These are phyloP conservation scores for Cercospora zeina DNA, from an alignment of 2,329 filamentous ascomycete genomes.

Conservation along the genomic window DNA sequence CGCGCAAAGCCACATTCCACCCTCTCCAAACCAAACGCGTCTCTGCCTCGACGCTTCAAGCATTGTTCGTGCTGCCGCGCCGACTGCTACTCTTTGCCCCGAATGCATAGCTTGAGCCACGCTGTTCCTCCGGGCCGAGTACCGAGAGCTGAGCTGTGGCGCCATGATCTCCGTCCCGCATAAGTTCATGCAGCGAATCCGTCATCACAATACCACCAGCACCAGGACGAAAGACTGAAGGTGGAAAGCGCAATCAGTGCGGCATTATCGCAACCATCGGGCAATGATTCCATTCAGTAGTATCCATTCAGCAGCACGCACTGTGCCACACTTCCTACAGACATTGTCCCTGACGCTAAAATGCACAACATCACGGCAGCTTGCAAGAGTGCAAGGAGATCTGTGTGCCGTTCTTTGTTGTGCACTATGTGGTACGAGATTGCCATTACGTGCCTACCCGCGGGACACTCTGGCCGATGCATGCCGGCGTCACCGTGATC, in stretches of 20 bases:
- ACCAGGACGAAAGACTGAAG: background rate
- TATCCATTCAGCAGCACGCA: no score
- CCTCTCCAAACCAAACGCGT: background rate
- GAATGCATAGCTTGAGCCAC: conserved; percentile 6
- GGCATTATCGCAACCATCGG: background rate
- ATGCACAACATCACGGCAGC: no score
- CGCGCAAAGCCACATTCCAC: conserved; percentile 5
- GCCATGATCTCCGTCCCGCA: background rate
- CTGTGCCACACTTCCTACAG: no score
- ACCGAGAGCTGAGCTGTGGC: background rate
- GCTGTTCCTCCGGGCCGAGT: conserved; percentile 7
- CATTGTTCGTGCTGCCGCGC: background rate
- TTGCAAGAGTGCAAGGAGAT: no score
- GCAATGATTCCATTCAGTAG: no score
- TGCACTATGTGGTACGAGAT: no score
- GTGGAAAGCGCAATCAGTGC: background rate
- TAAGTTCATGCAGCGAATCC: background rate
- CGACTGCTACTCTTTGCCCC: background rate
- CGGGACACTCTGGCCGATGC: no score
- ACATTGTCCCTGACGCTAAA: no score
- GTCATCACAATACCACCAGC: background rate
- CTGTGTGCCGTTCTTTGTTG: no score
- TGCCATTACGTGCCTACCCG: no score
- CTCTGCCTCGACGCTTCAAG: background rate
- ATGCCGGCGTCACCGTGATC: no score